phyloP scores from a whole-genome alignment of 768 basidiomycete species.

The Collybia sordida region DNA sequence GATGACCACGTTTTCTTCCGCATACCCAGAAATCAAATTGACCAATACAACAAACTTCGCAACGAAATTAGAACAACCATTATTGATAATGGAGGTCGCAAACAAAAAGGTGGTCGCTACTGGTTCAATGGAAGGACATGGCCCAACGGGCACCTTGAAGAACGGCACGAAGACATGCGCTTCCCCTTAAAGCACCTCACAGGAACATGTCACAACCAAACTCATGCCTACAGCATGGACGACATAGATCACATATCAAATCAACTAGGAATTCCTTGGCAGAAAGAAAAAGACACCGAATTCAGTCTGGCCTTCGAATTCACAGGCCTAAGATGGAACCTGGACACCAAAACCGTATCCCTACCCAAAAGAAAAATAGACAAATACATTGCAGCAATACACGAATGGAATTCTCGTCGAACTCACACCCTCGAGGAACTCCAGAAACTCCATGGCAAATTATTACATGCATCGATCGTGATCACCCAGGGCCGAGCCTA shows the following conservation, averaged over 20 bases:
- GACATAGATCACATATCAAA: constrained; percentile 31
- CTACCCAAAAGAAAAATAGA: constrained; percentile 20
- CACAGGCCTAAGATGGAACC: constrained; percentile 31
- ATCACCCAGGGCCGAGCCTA: constrained; percentile 29
- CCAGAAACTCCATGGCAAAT: constrained; percentile 32
- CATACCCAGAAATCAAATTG: constrained; percentile 3
- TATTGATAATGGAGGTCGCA: background rate
- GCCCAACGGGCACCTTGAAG: background rate
- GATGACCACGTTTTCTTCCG: constrained; percentile 21
- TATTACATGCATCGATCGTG: constrained; percentile 24
- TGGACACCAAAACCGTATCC: constrained; percentile 17
- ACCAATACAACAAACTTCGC: background rate
- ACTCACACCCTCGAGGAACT: constrained; percentile 27
- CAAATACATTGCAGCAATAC: constrained; percentile 27
- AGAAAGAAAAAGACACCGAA: constrained; percentile 21
- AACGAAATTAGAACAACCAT: background rate
- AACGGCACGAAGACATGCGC: background rate
- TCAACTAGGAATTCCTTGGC: constrained; percentile 11
- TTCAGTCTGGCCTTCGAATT: constrained; percentile 18
- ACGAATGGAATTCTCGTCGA: constrained; percentile 11
- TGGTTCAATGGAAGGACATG: constrained; percentile 1
- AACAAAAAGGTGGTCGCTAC: background rate
- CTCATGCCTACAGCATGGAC: constrained; percentile 8
- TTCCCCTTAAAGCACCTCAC: background rate
- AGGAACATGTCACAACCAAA: background rate